Conservation (phyloP, 371 early-diverging fungal species). For the Circinella minor region DNA sequence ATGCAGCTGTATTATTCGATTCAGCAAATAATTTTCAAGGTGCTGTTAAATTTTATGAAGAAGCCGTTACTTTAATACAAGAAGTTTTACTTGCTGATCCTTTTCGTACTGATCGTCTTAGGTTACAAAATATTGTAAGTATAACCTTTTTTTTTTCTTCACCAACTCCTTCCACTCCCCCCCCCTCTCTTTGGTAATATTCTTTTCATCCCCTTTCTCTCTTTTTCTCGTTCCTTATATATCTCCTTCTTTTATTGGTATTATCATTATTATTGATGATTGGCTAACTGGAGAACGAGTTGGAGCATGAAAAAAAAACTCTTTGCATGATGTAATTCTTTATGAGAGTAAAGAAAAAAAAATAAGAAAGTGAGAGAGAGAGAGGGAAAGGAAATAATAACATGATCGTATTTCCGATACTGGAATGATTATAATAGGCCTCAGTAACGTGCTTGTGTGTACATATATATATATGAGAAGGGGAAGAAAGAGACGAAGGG, state of each 20-base stretch:
- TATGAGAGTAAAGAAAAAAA: too few species aligned
- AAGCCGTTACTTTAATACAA: constrained; percentile 26
- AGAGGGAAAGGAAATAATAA: constrained; percentile 13
- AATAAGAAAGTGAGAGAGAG: too few species aligned
- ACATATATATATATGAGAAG: background rate
- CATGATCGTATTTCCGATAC: background rate
- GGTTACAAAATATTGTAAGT: constrained; percentile 37
- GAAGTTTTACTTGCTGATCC: constrained; percentile 5
- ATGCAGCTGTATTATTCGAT: constrained; percentile 31
- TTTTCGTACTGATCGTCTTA: constrained; percentile 12
- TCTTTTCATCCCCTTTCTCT: too few species aligned
- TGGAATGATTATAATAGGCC: background rate
- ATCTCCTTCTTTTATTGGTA: too few species aligned
- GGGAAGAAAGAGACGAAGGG: background rate
- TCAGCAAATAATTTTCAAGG: constrained; percentile 16
- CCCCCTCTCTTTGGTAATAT: too few species aligned
- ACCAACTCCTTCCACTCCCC: background rate
- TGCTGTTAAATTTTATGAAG: constrained; percentile 29
- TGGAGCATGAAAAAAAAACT: too few species aligned
- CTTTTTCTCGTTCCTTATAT: too few species aligned
- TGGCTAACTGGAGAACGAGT: too few species aligned
- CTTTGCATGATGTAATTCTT: too few species aligned
- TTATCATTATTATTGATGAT: too few species aligned
- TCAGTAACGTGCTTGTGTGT: too few species aligned
- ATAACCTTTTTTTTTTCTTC: constrained; percentile 8